phyloP scores from a whole-genome alignment of 2,329 filamentous ascomycete genomes.

The Botrytis sinoallii region DNA sequence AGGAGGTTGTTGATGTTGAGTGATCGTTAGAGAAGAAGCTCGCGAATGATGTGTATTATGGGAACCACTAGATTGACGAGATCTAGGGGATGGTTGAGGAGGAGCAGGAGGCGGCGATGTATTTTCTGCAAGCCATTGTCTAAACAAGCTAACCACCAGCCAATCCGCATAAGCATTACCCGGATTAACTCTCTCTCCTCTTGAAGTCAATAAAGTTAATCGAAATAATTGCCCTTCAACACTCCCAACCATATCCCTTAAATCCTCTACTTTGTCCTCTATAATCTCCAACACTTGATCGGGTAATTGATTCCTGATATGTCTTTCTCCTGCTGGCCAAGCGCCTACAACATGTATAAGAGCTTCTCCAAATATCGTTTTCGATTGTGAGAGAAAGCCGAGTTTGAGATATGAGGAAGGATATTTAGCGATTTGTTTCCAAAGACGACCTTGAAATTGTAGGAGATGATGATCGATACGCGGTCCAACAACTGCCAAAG shows the following conservation, averaged over 20 bases:
- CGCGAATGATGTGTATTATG: constrained; percentile 42
- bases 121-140: constrained; percentile 91
- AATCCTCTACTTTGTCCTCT: constrained; percentile 90
- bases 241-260: constrained; percentile 76
- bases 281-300: constrained; percentile 80
- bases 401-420: constrained; percentile 88
- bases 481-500: constrained; percentile 80
- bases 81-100: constrained; percentile 33
- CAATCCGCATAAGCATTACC: constrained; percentile 81
- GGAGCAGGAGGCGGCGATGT: constrained; percentile 65
- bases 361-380: constrained; percentile 81
- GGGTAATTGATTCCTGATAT: constrained; percentile 69
- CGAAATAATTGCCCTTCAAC: constrained; percentile 81
- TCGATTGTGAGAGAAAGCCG: constrained; percentile 79
- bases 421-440: constrained; percentile 96
- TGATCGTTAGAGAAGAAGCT: constrained; percentile 42
- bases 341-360: constrained; percentile 92
- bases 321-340: constrained; percentile 79
- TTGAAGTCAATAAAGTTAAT: constrained; percentile 67
- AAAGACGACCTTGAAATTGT: constrained; percentile 84
- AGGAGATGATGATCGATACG: constrained; percentile 91
- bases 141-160: constrained; percentile 82
- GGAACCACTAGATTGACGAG: constrained; percentile 26
- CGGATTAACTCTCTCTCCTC: constrained; percentile 80
- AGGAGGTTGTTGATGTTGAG: constrained; percentile 13